A percentile compares a stretch with the other conserved stretches of the same genome.
Conservation (phyloP, 768 basidiomycete species). For the Tulasnella sp. region DNA sequence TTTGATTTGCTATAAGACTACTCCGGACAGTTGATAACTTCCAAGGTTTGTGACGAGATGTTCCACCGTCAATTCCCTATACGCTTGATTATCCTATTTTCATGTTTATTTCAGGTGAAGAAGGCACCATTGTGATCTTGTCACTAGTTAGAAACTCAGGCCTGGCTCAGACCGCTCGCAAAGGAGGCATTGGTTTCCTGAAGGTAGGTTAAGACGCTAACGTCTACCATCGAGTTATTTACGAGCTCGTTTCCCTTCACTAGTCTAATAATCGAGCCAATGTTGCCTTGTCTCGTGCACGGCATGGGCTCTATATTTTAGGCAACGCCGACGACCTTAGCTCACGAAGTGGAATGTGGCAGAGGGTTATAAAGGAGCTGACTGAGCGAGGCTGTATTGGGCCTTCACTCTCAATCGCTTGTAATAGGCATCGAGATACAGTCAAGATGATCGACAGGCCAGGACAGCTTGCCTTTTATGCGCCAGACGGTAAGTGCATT, state of each 20-base stretch:
- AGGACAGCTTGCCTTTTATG: conserved; percentile 37
- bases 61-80: no score
- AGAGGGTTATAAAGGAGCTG: conserved; percentile 42
- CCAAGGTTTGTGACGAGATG: conserved; percentile 29
- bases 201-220: conserved; percentile 34
- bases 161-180: conserved; percentile 3
- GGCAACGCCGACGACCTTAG: conserved; percentile 52
- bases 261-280: conserved; percentile 47
- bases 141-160: conserved; percentile 66
- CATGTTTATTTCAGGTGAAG: conserved; percentile 22
- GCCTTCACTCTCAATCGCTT: conserved; percentile 42
- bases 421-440: conserved; percentile 39
- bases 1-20: conserved; percentile 33
- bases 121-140: conserved; percentile 51
- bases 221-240: not conserved
- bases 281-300: conserved; percentile 63
- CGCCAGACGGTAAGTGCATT: conserved; percentile 52
- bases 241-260: not conserved
- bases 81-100: not conserved
- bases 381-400: conserved; percentile 39
- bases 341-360: conserved; percentile 44
- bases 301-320: conserved; percentile 60
- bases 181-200: conserved; percentile 52
- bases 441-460: conserved; percentile 36
- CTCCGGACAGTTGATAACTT: conserved; percentile 69